A percentile compares a stretch with the other conserved stretches of the same genome.
These are phyloP conservation scores for Calonectria fujianensis DNA, from an alignment of 2,329 filamentous ascomycete genomes.

Conservation along the genomic window DNA sequence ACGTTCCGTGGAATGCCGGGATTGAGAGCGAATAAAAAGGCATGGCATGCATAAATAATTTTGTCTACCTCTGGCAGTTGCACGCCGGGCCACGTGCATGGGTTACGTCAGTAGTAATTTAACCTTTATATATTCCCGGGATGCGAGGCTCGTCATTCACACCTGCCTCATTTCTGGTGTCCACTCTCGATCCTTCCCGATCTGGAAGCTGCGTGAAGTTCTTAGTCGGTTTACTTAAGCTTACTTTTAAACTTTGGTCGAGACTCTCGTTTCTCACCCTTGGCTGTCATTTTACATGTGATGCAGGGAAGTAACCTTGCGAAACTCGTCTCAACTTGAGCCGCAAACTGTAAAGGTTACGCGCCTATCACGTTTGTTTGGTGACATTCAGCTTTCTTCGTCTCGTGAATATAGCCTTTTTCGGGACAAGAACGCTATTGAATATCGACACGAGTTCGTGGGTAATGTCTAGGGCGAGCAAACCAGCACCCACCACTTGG, in stretches of 20 bases:
- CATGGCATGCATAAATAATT: no score
- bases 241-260: not conserved
- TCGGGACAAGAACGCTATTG: not conserved
- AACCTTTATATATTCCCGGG: not conserved
- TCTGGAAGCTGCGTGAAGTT: not conserved
- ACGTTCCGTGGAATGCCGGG: not conserved
- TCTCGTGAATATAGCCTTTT: not conserved
- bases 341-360: not conserved
- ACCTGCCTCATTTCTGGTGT: not conserved
- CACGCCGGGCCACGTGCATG: no score
- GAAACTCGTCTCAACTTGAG: not conserved
- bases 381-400: not conserved
- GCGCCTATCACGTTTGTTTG: not conserved
- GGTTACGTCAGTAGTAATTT: not conserved
- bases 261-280: not conserved
- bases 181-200: not conserved
- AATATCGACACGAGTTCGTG: not conserved
- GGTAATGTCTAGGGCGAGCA: not conserved
- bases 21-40: no score
- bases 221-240: not conserved
- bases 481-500: not conserved
- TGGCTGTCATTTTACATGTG: not conserved
- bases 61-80: no score
- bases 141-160: not conserved
- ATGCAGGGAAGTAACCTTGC: not conserved